These are phyloP conservation scores for Ophiosphaerella korrae DNA, from an alignment of 2,329 filamentous ascomycete genomes.

Conservation along the genomic window DNA sequence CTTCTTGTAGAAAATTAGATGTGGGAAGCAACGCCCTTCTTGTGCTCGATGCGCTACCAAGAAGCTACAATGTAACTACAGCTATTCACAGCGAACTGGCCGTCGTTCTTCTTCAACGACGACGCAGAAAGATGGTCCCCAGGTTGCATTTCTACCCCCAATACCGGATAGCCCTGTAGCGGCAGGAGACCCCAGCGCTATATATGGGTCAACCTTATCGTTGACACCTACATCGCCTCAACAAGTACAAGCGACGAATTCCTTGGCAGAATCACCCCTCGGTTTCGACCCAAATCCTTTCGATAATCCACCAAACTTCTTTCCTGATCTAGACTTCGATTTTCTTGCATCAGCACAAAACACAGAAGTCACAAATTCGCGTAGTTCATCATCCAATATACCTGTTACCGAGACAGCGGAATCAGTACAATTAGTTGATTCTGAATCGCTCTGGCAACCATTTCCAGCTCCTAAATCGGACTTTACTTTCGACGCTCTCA, in stretches of 20 bases:
- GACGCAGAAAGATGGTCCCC: background rate
- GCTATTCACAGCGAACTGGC: conserved; percentile 1
- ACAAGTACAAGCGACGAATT: background rate
- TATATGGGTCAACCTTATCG: background rate
- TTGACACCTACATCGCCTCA: background rate
- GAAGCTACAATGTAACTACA: conserved; percentile 1
- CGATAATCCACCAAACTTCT: background rate
- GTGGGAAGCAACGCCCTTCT: conserved; percentile 1
- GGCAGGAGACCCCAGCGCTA: background rate
- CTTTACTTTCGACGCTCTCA: background rate
- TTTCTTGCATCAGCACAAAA: background rate
- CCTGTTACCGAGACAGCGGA: background rate
- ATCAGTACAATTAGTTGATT: background rate
- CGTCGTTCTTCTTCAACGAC: background rate
- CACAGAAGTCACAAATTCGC: background rate
- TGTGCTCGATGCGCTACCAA: conserved; percentile 3
- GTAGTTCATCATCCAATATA: background rate
- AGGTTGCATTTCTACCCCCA: background rate
- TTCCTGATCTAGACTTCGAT: background rate
- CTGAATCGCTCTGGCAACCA: background rate
- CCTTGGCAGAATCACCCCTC: background rate
- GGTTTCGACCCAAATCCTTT: background rate
- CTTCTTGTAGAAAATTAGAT: conserved; percentile 1
- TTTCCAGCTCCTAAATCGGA: background rate
- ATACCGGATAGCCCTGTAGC: background rate